These are phyloP conservation scores for Penium margaritaceum DNA, from an alignment of 139 green algal genomes.

Conservation along the genomic window DNA sequence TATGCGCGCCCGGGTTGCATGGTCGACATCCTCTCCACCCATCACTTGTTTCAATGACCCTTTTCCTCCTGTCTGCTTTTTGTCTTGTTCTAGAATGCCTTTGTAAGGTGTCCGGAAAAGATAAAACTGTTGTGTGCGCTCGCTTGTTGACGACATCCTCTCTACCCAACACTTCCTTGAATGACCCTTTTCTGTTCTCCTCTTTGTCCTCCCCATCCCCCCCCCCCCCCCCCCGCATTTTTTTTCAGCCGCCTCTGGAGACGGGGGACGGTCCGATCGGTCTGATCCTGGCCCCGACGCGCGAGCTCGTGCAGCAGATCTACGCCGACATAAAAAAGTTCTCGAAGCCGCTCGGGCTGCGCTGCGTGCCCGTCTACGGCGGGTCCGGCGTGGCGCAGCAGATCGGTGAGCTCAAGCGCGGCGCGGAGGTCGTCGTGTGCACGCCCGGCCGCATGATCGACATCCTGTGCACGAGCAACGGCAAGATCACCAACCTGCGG, in stretches of 20 bases:
- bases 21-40: no score
- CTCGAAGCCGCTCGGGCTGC: slow-evolving; percentile 59
- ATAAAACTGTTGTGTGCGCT: no score
- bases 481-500: slow-evolving; percentile 91
- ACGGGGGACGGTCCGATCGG: slow-evolving; percentile 76
- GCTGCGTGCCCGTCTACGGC: slow-evolving; percentile 75
- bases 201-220: not conserved
- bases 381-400: slow-evolving; percentile 79
- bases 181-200: not conserved
- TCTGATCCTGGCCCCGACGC: slow-evolving; percentile 89
- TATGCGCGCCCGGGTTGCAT: no score
- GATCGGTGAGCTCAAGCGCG: slow-evolving; percentile 90
- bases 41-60: no score
- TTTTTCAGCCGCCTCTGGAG: slow-evolving; percentile 7
- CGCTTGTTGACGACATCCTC: no score
- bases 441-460: slow-evolving; percentile 98
- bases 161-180: no score
- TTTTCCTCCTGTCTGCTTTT: no score
- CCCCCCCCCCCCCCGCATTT: not conserved
- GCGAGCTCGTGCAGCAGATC: slow-evolving; percentile 88
- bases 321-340: slow-evolving; percentile 70
- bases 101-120: no score
- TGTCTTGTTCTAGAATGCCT: no score
- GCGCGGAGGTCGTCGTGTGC: slow-evolving; percentile 77
- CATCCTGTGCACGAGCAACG: slow-evolving; percentile 73